Percentiles rank a stretch among this genome's conserved stretches.
Evolutionary conservation across 805 yeast species (phyloP).

Genomic region (Candida alai): DNA sequence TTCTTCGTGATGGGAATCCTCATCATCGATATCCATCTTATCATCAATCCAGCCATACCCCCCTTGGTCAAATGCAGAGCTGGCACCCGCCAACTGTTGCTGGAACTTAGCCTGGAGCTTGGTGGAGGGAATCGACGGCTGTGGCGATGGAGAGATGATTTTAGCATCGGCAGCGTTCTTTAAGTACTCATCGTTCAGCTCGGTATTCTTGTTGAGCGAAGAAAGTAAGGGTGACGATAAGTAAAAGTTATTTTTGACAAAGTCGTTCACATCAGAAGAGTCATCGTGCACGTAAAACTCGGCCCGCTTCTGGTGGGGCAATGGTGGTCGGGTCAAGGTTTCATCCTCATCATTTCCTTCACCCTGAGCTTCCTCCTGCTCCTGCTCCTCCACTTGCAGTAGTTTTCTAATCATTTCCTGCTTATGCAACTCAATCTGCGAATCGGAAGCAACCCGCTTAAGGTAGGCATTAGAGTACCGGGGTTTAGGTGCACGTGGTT

Average conservation of each 20-base stretch:
- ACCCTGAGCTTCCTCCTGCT: background rate
- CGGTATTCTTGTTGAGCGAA: conserved; percentile 12
- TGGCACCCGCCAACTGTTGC: conserved; percentile 3
- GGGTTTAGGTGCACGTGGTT: conserved; percentile 24
- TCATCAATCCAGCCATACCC: conserved; percentile 3
- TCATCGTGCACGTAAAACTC: conserved; percentile 5
- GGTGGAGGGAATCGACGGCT: background rate
- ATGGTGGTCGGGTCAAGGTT: background rate
- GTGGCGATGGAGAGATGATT: conserved; percentile 3
- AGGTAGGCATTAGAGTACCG: conserved; percentile 37
- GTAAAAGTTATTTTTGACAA: conserved; percentile 31
- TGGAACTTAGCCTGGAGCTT: conserved; percentile 6
- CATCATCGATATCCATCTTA: conserved; percentile 1
- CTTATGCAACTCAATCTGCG: conserved; percentile 14
- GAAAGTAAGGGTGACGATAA: conserved; percentile 36
- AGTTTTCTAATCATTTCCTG: conserved; percentile 3
- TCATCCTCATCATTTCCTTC: background rate
- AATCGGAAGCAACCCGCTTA: conserved; percentile 29
- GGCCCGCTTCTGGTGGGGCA: background rate
- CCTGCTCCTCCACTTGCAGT: conserved; percentile 1
- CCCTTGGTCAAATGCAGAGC: background rate
- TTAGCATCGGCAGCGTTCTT: conserved; percentile 5
- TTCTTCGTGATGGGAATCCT: background rate
- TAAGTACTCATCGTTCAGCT: conserved; percentile 6
- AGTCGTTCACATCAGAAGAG: conserved; percentile 26